These are phyloP conservation scores for Colletotrichum paranaense DNA, from an alignment of 2,329 filamentous ascomycete species.

Conservation along the genomic window DNA sequence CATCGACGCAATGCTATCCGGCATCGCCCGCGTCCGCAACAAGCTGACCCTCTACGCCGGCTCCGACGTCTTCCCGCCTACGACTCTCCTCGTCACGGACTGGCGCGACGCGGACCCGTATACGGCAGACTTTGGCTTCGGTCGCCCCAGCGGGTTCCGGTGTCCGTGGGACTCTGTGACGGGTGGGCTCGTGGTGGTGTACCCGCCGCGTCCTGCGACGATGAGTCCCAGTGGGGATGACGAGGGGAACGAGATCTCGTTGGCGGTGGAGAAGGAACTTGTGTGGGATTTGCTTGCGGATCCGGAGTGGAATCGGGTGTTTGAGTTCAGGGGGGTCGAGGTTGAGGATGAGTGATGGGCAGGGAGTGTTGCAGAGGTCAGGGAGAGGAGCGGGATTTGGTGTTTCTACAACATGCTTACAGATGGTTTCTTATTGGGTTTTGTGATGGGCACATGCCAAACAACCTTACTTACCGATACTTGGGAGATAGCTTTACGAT, in stretches of 20 bases:
- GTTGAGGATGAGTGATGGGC: neutral
- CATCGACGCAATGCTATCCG: constrained; percentile 43
- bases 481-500: too few relatives aligned
- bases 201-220: neutral
- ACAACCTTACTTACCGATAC: too few relatives aligned
- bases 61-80: constrained; percentile 48
- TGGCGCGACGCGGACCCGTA: constrained; percentile 46
- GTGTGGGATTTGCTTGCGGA: constrained; percentile 46
- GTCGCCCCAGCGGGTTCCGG: constrained; percentile 44
- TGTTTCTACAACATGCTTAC: neutral
- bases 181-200: neutral
- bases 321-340: constrained; percentile 52
- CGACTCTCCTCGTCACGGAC: constrained; percentile 49
- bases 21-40: constrained; percentile 49
- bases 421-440: neutral
- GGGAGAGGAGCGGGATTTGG: too few relatives aligned
- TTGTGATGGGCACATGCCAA: too few relatives aligned
- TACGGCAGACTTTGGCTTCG: constrained; percentile 50
- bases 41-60: constrained; percentile 48
- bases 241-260: constrained; percentile 49
- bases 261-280: constrained; percentile 48
- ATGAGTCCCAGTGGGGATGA: constrained; percentile 42
- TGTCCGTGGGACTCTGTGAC: constrained; percentile 31
- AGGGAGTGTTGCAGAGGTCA: too few relatives aligned
- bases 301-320: constrained; percentile 47